A percentile compares a stretch with the other conserved stretches of the same genome.
Conservation (phyloP, 345 rosid genomes). For the Raphanus raphanistrum region DNA sequence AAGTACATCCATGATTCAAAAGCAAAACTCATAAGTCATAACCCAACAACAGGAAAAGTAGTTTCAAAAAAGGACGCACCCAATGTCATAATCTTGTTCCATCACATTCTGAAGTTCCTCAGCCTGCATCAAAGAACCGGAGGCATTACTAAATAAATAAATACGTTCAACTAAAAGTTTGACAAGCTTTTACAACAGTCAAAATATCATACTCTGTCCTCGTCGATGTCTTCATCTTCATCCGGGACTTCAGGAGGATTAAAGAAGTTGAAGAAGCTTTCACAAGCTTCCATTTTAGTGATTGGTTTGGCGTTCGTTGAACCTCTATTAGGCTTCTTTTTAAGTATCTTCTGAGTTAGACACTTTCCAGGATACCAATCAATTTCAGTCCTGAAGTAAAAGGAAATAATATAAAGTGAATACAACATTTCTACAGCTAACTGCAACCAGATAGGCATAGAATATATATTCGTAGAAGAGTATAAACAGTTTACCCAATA, state of each 20-base stretch:
- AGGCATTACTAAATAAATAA: slow-evolving; percentile 40
- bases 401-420: not conserved
- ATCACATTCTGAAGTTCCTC: slow-evolving; percentile 85
- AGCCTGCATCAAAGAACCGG: slow-evolving; percentile 47
- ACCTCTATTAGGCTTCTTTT: slow-evolving; percentile 93
- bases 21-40: not conserved
- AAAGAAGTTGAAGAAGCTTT: slow-evolving; percentile 90
- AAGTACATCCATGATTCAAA: too few species aligned
- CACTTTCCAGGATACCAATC: slow-evolving; percentile 93
- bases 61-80: slow-evolving; percentile 46
- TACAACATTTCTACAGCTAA: not conserved
- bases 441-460: slow-evolving; percentile 7
- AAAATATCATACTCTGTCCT: slow-evolving; percentile 55
- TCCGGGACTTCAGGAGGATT: slow-evolving; percentile 88
- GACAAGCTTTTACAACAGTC: not conserved
- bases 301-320: slow-evolving; percentile 63
- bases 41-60: not conserved
- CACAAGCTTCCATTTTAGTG: slow-evolving; percentile 76
- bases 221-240: slow-evolving; percentile 85
- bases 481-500: slow-evolving; percentile 54
- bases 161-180: slow-evolving; percentile 17
- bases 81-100: slow-evolving; percentile 94
- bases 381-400: slow-evolving; percentile 64
- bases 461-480: not conserved
- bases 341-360: slow-evolving; percentile 79